Conservation (phyloP, 2,329 filamentous ascomycete genomes). For the Ceratocystis cubensis region DNA sequence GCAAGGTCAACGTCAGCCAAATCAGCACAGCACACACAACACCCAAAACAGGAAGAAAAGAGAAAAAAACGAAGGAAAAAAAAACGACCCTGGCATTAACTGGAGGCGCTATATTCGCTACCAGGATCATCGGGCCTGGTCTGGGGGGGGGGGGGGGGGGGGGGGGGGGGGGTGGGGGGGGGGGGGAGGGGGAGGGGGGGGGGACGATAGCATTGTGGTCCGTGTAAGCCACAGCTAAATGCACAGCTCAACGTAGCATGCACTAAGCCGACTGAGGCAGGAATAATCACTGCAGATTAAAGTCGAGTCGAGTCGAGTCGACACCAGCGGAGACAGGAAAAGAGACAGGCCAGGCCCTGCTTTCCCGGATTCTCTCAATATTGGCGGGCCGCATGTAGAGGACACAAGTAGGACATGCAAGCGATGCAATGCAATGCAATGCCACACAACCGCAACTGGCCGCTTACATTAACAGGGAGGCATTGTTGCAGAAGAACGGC, state of each 20-base stretch:
- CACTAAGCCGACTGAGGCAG: slow-evolving; percentile 9
- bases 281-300: slow-evolving; percentile 9
- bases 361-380: slow-evolving; percentile 5
- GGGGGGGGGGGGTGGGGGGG: neutral
- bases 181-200: neutral
- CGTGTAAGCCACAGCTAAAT: slow-evolving; percentile 17
- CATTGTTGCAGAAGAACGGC: neutral
- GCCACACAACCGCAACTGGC: neutral
- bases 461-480: neutral
- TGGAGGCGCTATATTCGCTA: slow-evolving; percentile 18
- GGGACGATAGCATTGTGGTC: slow-evolving; percentile 13
- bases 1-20: slow-evolving; percentile 19
- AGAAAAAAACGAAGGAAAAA: slow-evolving; percentile 10
- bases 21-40: neutral
- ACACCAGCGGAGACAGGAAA: neutral
- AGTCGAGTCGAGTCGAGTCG: slow-evolving; percentile 4
- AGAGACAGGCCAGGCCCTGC: slow-evolving; percentile 3
- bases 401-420: neutral
- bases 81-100: slow-evolving; percentile 10
- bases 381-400: slow-evolving; percentile 9
- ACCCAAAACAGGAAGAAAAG: neutral
- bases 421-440: neutral
- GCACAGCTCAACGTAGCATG: slow-evolving; percentile 8
- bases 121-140: slow-evolving; percentile 19
- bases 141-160: neutral